phyloP scores from a whole-genome alignment of 1,284 basidiomycete species.

The Malassezia obtusa region DNA sequence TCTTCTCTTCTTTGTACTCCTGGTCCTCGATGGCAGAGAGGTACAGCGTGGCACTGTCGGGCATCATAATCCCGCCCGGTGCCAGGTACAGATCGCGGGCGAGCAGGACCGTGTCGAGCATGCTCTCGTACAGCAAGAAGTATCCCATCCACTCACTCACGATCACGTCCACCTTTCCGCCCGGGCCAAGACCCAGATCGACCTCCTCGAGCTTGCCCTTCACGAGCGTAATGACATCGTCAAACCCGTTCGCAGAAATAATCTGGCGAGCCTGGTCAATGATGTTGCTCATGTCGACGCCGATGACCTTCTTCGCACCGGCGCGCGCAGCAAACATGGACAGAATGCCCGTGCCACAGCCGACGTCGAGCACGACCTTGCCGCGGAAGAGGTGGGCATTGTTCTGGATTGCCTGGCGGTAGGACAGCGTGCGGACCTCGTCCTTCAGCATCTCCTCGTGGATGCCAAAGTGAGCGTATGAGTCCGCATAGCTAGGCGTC shows the following conservation, averaged over 20 bases:
- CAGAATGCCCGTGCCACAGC: slow-evolving; percentile 95
- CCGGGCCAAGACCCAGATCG: slow-evolving; percentile 50
- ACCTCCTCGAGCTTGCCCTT: slow-evolving; percentile 96
- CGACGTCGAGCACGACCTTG: slow-evolving; percentile 76
- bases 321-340: slow-evolving; percentile 99
- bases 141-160: slow-evolving; percentile 97
- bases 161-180: slow-evolving; percentile 70
- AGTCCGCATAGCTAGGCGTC: slow-evolving; percentile 38
- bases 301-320: slow-evolving; percentile 76
- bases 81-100: slow-evolving; percentile 90
- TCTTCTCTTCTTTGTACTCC: slow-evolving; percentile 99
- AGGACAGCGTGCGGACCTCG: slow-evolving; percentile 83
- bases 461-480: slow-evolving; percentile 47
- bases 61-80: slow-evolving; percentile 83
- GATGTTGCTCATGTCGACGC: slow-evolving; percentile 99
- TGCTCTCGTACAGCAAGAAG: slow-evolving; percentile 80
- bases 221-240: slow-evolving; percentile 77
- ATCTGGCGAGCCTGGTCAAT: slow-evolving; percentile 97
- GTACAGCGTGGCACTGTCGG: slow-evolving; percentile 86
- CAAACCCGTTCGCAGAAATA: slow-evolving; percentile 89
- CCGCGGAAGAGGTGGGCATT: slow-evolving; percentile 85
- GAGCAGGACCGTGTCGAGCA: slow-evolving; percentile 95
- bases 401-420: slow-evolving; percentile 87
- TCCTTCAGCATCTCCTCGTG: slow-evolving; percentile 92
- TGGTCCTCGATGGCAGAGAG: slow-evolving; percentile 96